Evolutionary conservation across 805 yeast genomes (phyloP), one percentile per base, ranked within the genome.

Genomic region (Naumovozyma baii): DNA sequence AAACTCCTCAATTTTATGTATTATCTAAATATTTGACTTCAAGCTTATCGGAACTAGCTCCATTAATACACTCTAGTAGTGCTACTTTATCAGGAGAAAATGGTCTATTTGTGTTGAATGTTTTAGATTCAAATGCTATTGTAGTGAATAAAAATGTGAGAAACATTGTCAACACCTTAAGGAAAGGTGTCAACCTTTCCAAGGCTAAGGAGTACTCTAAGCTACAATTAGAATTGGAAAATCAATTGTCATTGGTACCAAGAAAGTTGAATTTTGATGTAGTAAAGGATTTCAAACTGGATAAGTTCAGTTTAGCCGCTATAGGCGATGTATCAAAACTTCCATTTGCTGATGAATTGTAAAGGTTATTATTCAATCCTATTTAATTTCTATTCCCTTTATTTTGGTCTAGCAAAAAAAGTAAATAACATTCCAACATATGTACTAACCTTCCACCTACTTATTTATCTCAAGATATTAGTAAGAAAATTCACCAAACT

Each of bases 301-400:
- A 72, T 48, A 77, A 77, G 57, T 80, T 79, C 70, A 86, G 80
- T 70, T 80, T 83, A 59, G 92, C 81, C 49, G 96, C 92, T 47
- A 80, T 85, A 46, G 98, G 97, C 67, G 81, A 86, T 64, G 77
- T 81, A 45, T 80, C 78, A 59, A 78, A 76, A 50, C 77, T 90
- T 68, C 96, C 98, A 57, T 83, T 72, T 64, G 80, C 82, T 55
- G 87, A 83, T 64, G 96, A 92, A 70, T 80, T 90, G 67, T 83
- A 82, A 22, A 22, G n/a, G 10, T 22, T 7, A 10, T 22, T 22
- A 10, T 22, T 22, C 9, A 22, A 22, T n/a, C n/a, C 26, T 22
- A 22, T 22, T 22, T 22, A 7, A 22, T 10, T 7, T 22, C 7
- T 22, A 22, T 10, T 22, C 10, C 9, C 10, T 7, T 7, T 7